Base-by-base conservation (phyloP, 2,329 filamentous ascomycete genomes). In the Diaporthe longicolla region DNA sequence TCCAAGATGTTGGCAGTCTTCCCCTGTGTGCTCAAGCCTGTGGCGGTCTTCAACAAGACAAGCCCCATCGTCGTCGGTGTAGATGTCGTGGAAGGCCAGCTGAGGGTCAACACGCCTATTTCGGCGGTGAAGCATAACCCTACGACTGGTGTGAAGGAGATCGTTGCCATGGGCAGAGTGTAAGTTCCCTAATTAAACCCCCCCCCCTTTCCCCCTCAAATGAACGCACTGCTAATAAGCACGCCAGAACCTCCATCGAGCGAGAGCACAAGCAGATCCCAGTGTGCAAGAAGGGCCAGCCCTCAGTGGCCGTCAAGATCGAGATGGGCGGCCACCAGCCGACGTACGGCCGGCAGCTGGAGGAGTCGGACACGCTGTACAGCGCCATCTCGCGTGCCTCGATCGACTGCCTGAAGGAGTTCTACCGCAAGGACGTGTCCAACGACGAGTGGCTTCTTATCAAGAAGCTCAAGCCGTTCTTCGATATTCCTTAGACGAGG, bases 31-130 rank as follows among this genome's bases (percentile, higher is more conserved):
- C 90, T 99, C 72, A 90, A 90, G 78, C 91, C 96, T 0, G 94
- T 99, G 52, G 95, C 95, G 21, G 94, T 99, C 37, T 99, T 99
- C 91, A 98, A 98, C 90, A 99, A 99, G 90, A 98, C 95, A 69
- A 91, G 92, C 78, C 97, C 97, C 50, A 98, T 99, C 78, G 94
- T 99, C 74, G 88, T 99, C 65, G 97, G 97, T 86, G 93, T 98
- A 43, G 97, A 99, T 85, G 96, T 98, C 45, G 85, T 94, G n/a
- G 97, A 98, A 76, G 97, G 97, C 40, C 93, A 91, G 78, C 89
- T 99, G 69, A 91, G 92, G 79, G 87, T 98, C 79, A 94, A 96
- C 83, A 98, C 97, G 8, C 97, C 97, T 9, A 93, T 99, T 78
- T 93, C 95, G 1, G 95, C 92, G 4, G 91, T 99, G 76, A 97